A percentile compares a stretch with the other conserved stretches of the same genome.
Conservation (phyloP, 345 rosid species). For the Limnanthes douglasii region DNA sequence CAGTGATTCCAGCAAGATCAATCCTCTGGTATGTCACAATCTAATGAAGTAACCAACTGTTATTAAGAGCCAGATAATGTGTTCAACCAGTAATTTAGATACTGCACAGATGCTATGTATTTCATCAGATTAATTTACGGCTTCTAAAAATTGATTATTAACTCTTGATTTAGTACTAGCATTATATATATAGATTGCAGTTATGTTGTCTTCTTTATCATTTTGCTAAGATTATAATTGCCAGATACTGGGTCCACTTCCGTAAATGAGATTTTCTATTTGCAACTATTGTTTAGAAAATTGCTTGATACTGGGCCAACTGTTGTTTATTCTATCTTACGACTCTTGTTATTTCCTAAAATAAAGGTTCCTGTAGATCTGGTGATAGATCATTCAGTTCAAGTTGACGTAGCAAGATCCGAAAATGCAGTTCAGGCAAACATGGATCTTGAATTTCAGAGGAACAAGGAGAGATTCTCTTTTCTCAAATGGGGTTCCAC, state of each 20-base stretch:
- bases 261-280: background rate
- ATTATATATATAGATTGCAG: too few species aligned
- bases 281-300: background rate
- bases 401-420: constrained; percentile 91
- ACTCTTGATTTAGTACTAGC: too few species aligned
- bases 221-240: background rate
- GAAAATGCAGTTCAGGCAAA: constrained; percentile 95
- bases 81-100: too few species aligned
- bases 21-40: constrained; percentile 52
- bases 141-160: too few species aligned
- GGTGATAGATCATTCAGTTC: constrained; percentile 96
- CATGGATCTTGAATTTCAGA: constrained; percentile 89
- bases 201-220: too few species aligned
- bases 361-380: constrained; percentile 97
- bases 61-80: background rate
- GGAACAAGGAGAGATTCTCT: constrained; percentile 96
- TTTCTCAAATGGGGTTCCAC: constrained; percentile 97
- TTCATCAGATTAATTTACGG: too few species aligned
- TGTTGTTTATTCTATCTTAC: background rate
- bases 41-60: too few species aligned
- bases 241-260: background rate
- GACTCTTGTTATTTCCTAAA: too few species aligned
- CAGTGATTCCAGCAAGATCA: constrained; percentile 80
- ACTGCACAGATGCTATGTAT: too few species aligned
- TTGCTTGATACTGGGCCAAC: background rate